Evolutionary conservation across 2,329 filamentous ascomycete genomes (phyloP), one percentile per base, ranked within the genome.

Genomic region (Hypocreales sp.): DNA sequence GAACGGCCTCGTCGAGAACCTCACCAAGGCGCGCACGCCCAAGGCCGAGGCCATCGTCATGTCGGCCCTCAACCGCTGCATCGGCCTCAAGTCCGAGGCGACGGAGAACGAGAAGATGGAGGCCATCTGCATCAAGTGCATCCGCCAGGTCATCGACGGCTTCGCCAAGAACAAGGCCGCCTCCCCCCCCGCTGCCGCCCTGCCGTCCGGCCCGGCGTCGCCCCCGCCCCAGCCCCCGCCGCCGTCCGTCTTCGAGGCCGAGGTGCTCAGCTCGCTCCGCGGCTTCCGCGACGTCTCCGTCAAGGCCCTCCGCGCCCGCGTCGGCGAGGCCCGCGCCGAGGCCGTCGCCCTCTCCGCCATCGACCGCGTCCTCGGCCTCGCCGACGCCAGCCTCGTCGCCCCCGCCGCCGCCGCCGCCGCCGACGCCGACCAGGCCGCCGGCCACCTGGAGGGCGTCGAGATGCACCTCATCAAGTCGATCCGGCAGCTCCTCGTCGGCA

Each of bases 1-100:
- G 37, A 54, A 56, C 8, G 57, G 60, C 8, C 47, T 67, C 11
- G 50, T 58, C 8, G 50, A 56, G 27, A 60, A 61, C 30, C 48
- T 66, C 22, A 50, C 50, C 26, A 57, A 55, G 34, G 53, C 55
- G 2, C 48, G 51, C 10, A 50, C 51, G 9, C 52, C 55, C 15
- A 50, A 55, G 30, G 50, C 59, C 11, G 55, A 64, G 31, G 57
- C 54, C 15, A 56, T 65, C 15, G 58, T 64, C 32, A 62, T 65
- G 53, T 64, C 61, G 6, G 63, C 63, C 9, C 47, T 67, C 34
- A 66, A 65, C 34, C 60, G 61, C 15, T 60, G 56, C 24, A 44
- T 67, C 8, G 61, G 61, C 0, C 51, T 68, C 25, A 56, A 63
- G 33, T 51, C 50, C 15, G 48, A 51, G 22, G 50, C 53, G 6